Evolutionary conservation across 1,139 yeast species (phyloP).

Genomic region (Blastobotrys elegans): DNA sequence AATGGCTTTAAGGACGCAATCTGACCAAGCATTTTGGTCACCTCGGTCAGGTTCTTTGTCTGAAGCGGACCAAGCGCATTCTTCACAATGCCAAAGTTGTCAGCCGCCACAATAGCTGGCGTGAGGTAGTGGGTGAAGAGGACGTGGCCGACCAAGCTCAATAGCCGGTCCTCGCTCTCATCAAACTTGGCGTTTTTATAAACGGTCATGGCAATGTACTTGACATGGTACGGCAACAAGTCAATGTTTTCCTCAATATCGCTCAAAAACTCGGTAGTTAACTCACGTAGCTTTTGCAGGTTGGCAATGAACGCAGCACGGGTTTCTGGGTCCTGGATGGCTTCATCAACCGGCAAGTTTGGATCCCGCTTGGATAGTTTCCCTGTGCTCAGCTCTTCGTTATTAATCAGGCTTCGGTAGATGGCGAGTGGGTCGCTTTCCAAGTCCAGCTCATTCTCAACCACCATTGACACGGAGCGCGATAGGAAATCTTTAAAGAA

Average conservation of each 20-base stretch:
- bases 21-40: conserved; percentile 60
- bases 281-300: conserved; percentile 69
- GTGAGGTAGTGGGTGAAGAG: conserved; percentile 58
- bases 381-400: conserved; percentile 44
- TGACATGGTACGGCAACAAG: conserved; percentile 60
- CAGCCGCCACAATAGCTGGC: conserved; percentile 68
- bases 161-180: conserved; percentile 39
- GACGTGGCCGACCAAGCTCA: conserved; percentile 66
- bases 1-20: conserved; percentile 64
- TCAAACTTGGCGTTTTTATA: conserved; percentile 40
- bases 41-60: conserved; percentile 51
- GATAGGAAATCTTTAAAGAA: conserved; percentile 52
- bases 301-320: conserved; percentile 65
- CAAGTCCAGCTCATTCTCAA: conserved; percentile 54
- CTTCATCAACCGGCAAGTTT: conserved; percentile 53
- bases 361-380: conserved; percentile 42
- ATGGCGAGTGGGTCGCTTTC: conserved; percentile 76
- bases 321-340: conserved; percentile 74
- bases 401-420: conserved; percentile 44
- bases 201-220: conserved; percentile 42
- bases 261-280: conserved; percentile 53
- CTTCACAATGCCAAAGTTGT: conserved; percentile 51
- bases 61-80: conserved; percentile 35
- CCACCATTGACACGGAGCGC: conserved; percentile 44
- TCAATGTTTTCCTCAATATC: conserved; percentile 42